A percentile compares a stretch with the other conserved stretches of the same genome.
phyloP scores from a whole-genome alignment of 2,329 filamentous ascomycete genomes.

The Acarospora socialis region DNA sequence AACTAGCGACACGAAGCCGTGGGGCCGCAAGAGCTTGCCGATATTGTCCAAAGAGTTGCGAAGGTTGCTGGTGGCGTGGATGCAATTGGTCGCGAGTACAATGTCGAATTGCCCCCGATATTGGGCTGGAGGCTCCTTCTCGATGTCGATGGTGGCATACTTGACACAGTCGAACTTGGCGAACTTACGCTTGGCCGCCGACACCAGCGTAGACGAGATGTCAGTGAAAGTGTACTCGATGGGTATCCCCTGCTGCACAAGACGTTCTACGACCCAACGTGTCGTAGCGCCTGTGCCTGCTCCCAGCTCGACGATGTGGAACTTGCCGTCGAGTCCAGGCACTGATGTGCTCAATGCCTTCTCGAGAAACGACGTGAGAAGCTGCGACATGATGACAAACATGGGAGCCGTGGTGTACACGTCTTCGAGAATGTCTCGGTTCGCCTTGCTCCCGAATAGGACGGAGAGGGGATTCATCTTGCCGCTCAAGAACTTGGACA shows the following conservation, averaged over 20 bases:
- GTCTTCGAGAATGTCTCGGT: conserved; percentile 19
- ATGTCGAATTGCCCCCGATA: conserved; percentile 9
- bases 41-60: too few species aligned
- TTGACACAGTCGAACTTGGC: conserved; percentile 14
- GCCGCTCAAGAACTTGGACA: conserved; percentile 24
- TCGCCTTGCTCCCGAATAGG: conserved; percentile 21
- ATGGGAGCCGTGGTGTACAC: conserved; percentile 19
- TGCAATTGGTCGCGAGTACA: conserved; percentile 16
- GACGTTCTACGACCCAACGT: conserved; percentile 10
- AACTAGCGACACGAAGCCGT: conserved; percentile 21
- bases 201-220: conserved; percentile 16
- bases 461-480: conserved; percentile 20
- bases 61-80: conserved; percentile 16
- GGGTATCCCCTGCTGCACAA: conserved; percentile 12
- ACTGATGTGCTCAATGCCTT: background rate
- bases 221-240: conserved; percentile 21
- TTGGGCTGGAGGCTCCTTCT: conserved; percentile 11
- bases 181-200: conserved; percentile 13
- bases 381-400: conserved; percentile 7
- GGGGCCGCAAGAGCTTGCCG: conserved; percentile 17
- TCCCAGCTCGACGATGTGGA: conserved; percentile 19
- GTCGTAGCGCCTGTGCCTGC: conserved; percentile 20
- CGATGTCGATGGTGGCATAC: conserved; percentile 16
- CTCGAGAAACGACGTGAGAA: conserved; percentile 6
- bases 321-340: background rate